Conservation (phyloP, 2,329 filamentous ascomycete species). For the Albifimbria verrucaria region DNA sequence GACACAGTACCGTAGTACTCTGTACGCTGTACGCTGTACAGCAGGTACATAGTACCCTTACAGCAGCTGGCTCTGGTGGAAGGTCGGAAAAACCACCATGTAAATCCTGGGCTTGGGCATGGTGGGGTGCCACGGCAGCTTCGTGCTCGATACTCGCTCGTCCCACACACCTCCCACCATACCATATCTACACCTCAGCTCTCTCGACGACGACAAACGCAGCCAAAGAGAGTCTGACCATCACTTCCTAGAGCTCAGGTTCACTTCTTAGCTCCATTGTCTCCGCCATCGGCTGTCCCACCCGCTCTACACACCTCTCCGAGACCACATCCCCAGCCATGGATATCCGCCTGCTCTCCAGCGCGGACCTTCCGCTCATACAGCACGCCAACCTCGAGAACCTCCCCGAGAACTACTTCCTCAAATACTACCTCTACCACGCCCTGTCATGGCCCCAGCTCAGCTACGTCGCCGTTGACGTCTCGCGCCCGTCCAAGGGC, state of each 20-base stretch:
- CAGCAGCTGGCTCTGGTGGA: neutral
- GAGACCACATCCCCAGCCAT: constrained; percentile 50
- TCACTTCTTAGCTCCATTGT: neutral
- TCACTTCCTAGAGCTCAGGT: too few relatives aligned
- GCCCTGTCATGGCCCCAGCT: constrained; percentile 97
- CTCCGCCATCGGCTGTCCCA: neutral
- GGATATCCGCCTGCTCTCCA: constrained; percentile 85
- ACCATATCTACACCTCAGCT: neutral
- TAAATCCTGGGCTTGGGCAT: neutral
- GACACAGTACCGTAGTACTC: too few relatives aligned
- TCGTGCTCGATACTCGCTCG: too few relatives aligned
- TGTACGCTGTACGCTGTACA: too few relatives aligned
- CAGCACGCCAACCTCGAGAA: constrained; percentile 99
- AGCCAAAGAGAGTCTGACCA: neutral
- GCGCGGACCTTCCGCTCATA: constrained; percentile 84
- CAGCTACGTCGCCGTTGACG: constrained; percentile 92
- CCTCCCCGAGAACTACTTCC: constrained; percentile 98
- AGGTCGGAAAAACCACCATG: neutral
- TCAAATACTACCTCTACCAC: constrained; percentile 99
- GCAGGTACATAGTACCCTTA: too few relatives aligned
- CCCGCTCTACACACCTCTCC: neutral
- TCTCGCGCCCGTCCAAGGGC: constrained; percentile 71
- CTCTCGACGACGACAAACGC: neutral
- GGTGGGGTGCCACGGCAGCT: neutral
- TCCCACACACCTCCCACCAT: neutral